Percentiles rank a stretch among this genome's conserved stretches.
Conservation (phyloP, 345 rosid species). For the Hirschfeldia incana region DNA sequence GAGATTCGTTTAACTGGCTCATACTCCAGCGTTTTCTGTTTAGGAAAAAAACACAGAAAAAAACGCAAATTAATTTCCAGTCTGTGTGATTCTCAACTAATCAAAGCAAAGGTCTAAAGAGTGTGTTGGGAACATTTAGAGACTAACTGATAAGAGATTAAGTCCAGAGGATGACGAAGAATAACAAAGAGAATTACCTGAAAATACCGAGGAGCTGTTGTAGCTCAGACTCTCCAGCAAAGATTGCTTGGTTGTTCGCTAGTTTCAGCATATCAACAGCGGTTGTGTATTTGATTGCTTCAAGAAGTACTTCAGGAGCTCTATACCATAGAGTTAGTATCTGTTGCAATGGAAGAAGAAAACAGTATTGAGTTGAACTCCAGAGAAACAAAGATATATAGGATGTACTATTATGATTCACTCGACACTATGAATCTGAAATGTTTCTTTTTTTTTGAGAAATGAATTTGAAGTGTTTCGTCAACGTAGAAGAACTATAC, state of each 20-base stretch:
- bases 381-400: neutral
- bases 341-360: slow-evolving; percentile 12
- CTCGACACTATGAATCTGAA: too few relatives aligned
- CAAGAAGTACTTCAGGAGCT: slow-evolving; percentile 59
- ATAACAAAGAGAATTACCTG: slow-evolving; percentile 45
- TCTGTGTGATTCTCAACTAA: neutral
- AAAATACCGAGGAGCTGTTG: slow-evolving; percentile 94
- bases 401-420: neutral
- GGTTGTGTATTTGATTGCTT: slow-evolving; percentile 94
- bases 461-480: too few relatives aligned
- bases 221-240: slow-evolving; percentile 93
- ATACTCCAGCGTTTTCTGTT: slow-evolving; percentile 90
- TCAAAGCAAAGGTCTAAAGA: neutral
- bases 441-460: too few relatives aligned
- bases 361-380: neutral
- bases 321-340: neutral
- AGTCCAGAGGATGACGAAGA: slow-evolving; percentile 46
- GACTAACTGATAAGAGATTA: slow-evolving; percentile 74
- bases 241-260: slow-evolving; percentile 64
- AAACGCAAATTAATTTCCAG: neutral
- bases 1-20: slow-evolving; percentile 85
- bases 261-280: slow-evolving; percentile 65
- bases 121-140: neutral
- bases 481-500: too few relatives aligned
- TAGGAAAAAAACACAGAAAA: neutral